Evolutionary conservation across 768 basidiomycete species (phyloP).

Genomic region (Podaxis sp.): DNA sequence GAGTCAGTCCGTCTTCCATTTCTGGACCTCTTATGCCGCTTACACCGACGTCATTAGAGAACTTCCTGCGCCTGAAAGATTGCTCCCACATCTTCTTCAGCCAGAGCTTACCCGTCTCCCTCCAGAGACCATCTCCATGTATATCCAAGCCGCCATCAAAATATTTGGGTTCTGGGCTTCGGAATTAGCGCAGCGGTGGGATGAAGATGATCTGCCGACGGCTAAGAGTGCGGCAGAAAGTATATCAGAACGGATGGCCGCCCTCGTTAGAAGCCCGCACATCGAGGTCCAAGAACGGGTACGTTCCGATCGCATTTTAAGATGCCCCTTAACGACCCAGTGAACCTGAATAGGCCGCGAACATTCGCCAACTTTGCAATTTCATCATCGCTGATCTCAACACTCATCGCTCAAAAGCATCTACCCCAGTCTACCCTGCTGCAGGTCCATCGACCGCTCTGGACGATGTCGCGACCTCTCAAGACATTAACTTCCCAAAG

Average conservation of each 20-base stretch:
- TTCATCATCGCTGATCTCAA: slow-evolving; percentile 76
- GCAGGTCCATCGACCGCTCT: slow-evolving; percentile 34
- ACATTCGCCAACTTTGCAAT: slow-evolving; percentile 68
- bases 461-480: slow-evolving; percentile 32
- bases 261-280: slow-evolving; percentile 60
- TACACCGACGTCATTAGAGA: slow-evolving; percentile 46
- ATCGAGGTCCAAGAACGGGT: slow-evolving; percentile 95
- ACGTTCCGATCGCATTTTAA: slow-evolving; percentile 26
- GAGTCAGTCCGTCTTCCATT: slow-evolving; percentile 49
- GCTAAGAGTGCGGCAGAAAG: slow-evolving; percentile 63
- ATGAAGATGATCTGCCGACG: slow-evolving; percentile 63
- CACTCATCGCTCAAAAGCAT: slow-evolving; percentile 43
- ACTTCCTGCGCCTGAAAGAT: slow-evolving; percentile 72
- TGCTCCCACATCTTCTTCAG: slow-evolving; percentile 68
- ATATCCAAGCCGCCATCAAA: slow-evolving; percentile 81
- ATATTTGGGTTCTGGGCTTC: slow-evolving; percentile 86
- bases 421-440: slow-evolving; percentile 28
- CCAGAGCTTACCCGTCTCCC: slow-evolving; percentile 53
- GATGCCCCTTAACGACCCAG: neutral
- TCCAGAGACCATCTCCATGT: slow-evolving; percentile 70
- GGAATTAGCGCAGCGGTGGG: slow-evolving; percentile 75
- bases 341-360: slow-evolving; percentile 61
- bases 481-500: slow-evolving; percentile 74
- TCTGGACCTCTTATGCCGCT: neutral
- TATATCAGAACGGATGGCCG: slow-evolving; percentile 54